Percentiles rank a stretch among this genome's conserved stretches.
phyloP scores from a whole-genome alignment of 805 yeast species.

The Wickerhamomyces alni region DNA sequence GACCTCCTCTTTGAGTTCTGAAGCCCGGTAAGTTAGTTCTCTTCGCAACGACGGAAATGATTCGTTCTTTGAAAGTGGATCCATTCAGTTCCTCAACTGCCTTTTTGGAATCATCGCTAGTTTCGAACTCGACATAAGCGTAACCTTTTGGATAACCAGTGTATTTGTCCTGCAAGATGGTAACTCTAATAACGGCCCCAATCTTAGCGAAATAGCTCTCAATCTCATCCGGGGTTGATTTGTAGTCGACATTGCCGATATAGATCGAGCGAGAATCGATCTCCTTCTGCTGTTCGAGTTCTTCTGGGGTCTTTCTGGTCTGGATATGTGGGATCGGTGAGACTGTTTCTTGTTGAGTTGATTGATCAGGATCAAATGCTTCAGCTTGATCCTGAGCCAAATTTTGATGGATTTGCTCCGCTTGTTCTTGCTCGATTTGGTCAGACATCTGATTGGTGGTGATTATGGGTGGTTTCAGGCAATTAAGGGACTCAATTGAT shows the following conservation, averaged over 20 bases:
- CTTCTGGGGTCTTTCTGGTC: constrained; percentile 22
- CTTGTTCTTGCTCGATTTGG: constrained; percentile 5
- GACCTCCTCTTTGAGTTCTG: constrained; percentile 17
- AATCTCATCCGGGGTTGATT: constrained; percentile 43
- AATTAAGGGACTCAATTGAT: no score
- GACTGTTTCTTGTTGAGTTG: neutral
- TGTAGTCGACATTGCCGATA: constrained; percentile 45
- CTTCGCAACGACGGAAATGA: constrained; percentile 41
- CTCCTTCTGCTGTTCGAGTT: constrained; percentile 32
- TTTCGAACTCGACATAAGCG: constrained; percentile 57
- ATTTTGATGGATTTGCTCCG: constrained; percentile 5
- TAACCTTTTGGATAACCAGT: constrained; percentile 50
- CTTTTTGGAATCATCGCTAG: constrained; percentile 32
- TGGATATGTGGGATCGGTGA: neutral
- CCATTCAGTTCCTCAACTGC: constrained; percentile 43
- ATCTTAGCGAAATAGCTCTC: constrained; percentile 38
- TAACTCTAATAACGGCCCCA: constrained; percentile 46
- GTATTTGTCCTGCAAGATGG: constrained; percentile 40
- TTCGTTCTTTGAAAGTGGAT: constrained; percentile 38
- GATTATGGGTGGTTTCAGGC: no score
- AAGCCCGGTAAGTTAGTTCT: constrained; percentile 51
- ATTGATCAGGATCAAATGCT: constrained; percentile 1
- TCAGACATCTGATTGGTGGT: neutral
- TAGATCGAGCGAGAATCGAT: constrained; percentile 48
- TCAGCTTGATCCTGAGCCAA: constrained; percentile 6